A percentile compares a stretch with the other conserved stretches of the same genome.
phyloP scores from a whole-genome alignment of 371 early-diverging fungal species.

The Mucor circinelloides region DNA sequence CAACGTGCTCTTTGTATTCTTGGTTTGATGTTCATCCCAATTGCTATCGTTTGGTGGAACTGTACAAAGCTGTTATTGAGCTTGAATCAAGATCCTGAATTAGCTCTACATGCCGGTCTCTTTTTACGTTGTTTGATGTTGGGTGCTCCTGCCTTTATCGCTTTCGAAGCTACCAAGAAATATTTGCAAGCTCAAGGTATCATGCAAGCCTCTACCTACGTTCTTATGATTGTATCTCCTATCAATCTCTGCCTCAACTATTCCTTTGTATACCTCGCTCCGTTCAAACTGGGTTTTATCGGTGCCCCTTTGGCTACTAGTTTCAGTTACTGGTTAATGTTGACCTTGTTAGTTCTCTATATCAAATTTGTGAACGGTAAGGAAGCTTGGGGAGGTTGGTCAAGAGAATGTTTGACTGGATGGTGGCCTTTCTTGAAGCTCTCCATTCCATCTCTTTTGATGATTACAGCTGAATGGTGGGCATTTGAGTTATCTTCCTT shows the following conservation, averaged over 20 bases:
- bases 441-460: slow-evolving; percentile 67
- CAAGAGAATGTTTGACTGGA: slow-evolving; percentile 59
- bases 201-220: slow-evolving; percentile 75
- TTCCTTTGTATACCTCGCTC: slow-evolving; percentile 67
- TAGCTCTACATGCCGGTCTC: slow-evolving; percentile 39
- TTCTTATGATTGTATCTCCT: slow-evolving; percentile 69
- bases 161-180: slow-evolving; percentile 78
- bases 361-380: slow-evolving; percentile 66
- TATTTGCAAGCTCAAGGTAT: slow-evolving; percentile 85
- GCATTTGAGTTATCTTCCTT: slow-evolving; percentile 73
- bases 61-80: slow-evolving; percentile 52
- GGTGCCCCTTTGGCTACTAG: slow-evolving; percentile 84
- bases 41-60: slow-evolving; percentile 78
- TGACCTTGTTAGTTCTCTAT: slow-evolving; percentile 62
- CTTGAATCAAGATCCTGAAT: slow-evolving; percentile 40
- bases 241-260: slow-evolving; percentile 74
- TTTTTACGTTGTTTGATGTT: slow-evolving; percentile 69
- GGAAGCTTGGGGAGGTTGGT: slow-evolving; percentile 84
- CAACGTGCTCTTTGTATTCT: slow-evolving; percentile 81
- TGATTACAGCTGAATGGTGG: slow-evolving; percentile 80
- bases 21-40: slow-evolving; percentile 65
- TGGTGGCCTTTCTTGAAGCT: slow-evolving; percentile 70
- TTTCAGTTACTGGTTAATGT: slow-evolving; percentile 70
- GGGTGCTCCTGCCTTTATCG: slow-evolving; percentile 74
- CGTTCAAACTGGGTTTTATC: slow-evolving; percentile 68